These are phyloP conservation scores for Ustilago crameri DNA, from an alignment of 1,284 basidiomycete species.

Conservation along the genomic window DNA sequence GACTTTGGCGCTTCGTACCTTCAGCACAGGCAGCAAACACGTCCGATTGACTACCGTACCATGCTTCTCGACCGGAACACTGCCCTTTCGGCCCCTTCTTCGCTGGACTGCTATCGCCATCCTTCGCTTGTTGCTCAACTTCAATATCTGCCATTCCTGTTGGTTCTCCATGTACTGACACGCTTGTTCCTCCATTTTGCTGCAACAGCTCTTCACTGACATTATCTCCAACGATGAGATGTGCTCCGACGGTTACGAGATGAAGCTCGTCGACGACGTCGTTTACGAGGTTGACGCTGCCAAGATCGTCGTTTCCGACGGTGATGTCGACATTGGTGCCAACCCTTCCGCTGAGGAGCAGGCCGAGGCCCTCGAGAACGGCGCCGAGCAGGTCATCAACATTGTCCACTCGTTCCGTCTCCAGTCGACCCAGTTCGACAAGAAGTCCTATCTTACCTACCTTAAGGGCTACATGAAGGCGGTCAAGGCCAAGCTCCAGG, in stretches of 20 bases:
- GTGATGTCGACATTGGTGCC: constrained; percentile 89
- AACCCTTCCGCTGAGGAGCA: constrained; percentile 80
- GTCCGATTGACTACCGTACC: too few relatives aligned
- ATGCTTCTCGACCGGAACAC: too few relatives aligned
- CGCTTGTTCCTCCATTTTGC: not conserved
- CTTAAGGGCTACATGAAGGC: constrained; percentile 90
- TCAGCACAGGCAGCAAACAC: too few relatives aligned
- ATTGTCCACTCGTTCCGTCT: constrained; percentile 93
- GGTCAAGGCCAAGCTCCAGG: constrained; percentile 74
- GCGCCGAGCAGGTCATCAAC: constrained; percentile 83
- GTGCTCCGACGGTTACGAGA: constrained; percentile 70
- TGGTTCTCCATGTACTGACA: constrained; percentile 1
- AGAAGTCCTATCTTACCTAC: constrained; percentile 86
- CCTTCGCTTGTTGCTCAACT: too few relatives aligned
- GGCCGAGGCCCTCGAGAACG: constrained; percentile 85
- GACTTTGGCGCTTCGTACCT: too few relatives aligned
- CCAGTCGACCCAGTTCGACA: constrained; percentile 85
- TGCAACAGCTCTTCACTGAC: constrained; percentile 75
- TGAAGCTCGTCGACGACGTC: constrained; percentile 83
- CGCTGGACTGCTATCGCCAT: too few relatives aligned
- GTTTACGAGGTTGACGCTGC: constrained; percentile 90
- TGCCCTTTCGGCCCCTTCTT: too few relatives aligned
- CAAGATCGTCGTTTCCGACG: constrained; percentile 80
- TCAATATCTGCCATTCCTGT: not conserved
- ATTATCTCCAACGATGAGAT: constrained; percentile 88